phyloP scores from a whole-genome alignment of 2,329 filamentous ascomycete genomes.

The Blastomyces gilchristii region DNA sequence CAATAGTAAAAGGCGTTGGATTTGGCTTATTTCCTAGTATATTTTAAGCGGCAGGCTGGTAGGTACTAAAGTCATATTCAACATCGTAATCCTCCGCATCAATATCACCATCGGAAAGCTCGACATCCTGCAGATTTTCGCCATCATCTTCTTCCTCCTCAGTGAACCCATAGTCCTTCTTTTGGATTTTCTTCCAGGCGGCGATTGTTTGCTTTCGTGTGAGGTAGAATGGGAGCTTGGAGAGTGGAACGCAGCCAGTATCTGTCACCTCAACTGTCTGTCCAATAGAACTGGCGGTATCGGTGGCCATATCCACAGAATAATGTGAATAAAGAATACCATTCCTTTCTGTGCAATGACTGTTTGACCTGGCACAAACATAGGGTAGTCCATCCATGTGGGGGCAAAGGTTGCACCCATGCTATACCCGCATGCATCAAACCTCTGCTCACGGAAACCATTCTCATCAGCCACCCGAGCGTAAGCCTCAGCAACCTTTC shows the following conservation, averaged over 20 bases:
- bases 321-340: conserved; percentile 30
- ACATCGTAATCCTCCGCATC: conserved; percentile 27
- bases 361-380: conserved; percentile 17
- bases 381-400: conserved; percentile 18
- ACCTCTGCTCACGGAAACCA: conserved; percentile 24
- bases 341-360: conserved; percentile 21
- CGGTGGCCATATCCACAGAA: conserved; percentile 28
- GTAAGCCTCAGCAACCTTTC: conserved; percentile 23
- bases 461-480: conserved; percentile 25
- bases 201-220: conserved; percentile 27
- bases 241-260: conserved; percentile 23
- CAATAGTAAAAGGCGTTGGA: neutral
- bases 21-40: neutral
- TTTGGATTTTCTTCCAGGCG: conserved; percentile 26
- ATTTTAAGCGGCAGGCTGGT: conserved; percentile 17
- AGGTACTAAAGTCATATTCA: conserved; percentile 29
- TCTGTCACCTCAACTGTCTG: conserved; percentile 25
- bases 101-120: conserved; percentile 25
- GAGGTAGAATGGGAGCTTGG: conserved; percentile 26
- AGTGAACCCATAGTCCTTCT: conserved; percentile 27
- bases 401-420: conserved; percentile 23
- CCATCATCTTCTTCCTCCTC: conserved; percentile 24
- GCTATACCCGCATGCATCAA: conserved; percentile 25
- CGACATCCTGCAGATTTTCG: conserved; percentile 26
- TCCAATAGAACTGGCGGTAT: conserved; percentile 27